Base-by-base conservation (phyloP, 495 filamentous ascomycete genomes). In the Penicillium lagena region DNA sequence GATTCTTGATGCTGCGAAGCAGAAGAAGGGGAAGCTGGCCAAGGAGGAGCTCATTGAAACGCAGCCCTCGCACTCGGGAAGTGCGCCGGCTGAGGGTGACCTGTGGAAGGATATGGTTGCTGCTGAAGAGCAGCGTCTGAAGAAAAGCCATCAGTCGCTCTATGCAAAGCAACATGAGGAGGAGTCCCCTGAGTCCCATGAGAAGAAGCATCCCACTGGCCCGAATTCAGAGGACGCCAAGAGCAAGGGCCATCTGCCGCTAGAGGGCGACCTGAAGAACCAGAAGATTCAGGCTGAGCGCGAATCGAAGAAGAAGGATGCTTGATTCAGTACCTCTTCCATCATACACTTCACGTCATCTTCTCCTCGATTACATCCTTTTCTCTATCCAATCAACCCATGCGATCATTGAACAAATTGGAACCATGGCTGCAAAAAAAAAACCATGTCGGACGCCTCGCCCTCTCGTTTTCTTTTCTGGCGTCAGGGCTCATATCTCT, bases 41-140 rank as follows among this genome's bases (percentile, higher is more conserved):
- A 75, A 73, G 58, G 45, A 49, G 39, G 47, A 43, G 12, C 54
- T 39, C 32, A 29, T 40, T 27, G 50, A 85, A 62, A 80, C 85
- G 53, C 79, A 83, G 74, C 86, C 86, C 78, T 75, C 83, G 31
- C 80, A 85, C 55, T 75, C 82, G 31, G 31, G 30, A 12, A 17
- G 33, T 7, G 42, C 64, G 78, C 79, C 35, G 84, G 88, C 70
- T 68, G 76, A 62, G 83, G 83, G 89, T 64, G 87, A 95, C 64
- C 72, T 94, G 50, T 96, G 90, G 90, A 86, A 83, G 71, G 86
- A 89, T 52, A 90, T 89, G 85, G 85, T 90, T 46, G 83, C 73
- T 46, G 75, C 83, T 36, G 86, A 90, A 73, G 86, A 90, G 76
- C 70, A 74, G 55, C 71, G 82, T 29, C 56, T 87, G 34, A 78